phyloP scores from a whole-genome alignment of 768 basidiomycete species.

The Boletus subparvulus region DNA sequence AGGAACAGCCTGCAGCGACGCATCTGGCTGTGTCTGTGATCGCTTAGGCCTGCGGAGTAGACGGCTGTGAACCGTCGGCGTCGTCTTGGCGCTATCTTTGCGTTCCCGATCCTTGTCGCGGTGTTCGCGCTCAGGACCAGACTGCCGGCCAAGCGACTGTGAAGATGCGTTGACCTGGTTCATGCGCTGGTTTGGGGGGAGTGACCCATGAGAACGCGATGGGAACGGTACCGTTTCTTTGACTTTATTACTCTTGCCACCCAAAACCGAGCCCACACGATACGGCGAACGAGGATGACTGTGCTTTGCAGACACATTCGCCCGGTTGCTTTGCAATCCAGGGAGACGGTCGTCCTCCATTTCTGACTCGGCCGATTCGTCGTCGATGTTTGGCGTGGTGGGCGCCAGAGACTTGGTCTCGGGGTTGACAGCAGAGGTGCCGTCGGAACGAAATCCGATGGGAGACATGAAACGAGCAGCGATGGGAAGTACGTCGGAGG shows the following conservation, averaged over 20 bases:
- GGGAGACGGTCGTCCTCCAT: slow-evolving; percentile 56
- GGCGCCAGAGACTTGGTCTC: slow-evolving; percentile 50
- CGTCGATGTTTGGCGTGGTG: slow-evolving; percentile 62
- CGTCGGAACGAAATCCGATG: slow-evolving; percentile 44
- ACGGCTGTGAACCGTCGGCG: slow-evolving; percentile 36
- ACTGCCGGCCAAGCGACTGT: slow-evolving; percentile 73
- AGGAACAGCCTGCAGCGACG: slow-evolving; percentile 52
- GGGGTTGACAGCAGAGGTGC: slow-evolving; percentile 40
- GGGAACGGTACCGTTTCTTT: slow-evolving; percentile 68
- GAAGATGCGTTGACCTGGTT: slow-evolving; percentile 61
- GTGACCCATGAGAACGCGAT: slow-evolving; percentile 74
- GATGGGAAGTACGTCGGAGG: slow-evolving; percentile 76
- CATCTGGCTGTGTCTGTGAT: slow-evolving; percentile 53
- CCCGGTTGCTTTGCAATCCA: slow-evolving; percentile 20
- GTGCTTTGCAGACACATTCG: slow-evolving; percentile 45
- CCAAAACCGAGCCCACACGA: slow-evolving; percentile 46
- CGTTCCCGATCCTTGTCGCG: slow-evolving; percentile 48
- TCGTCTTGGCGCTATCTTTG: slow-evolving; percentile 41
- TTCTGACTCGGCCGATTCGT: slow-evolving; percentile 72
- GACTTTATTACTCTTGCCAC: slow-evolving; percentile 40
- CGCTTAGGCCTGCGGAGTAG: slow-evolving; percentile 71
- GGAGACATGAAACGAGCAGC: slow-evolving; percentile 91
- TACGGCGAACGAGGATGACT: slow-evolving; percentile 80
- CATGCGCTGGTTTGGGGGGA: slow-evolving; percentile 59
- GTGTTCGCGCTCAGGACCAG: slow-evolving; percentile 44